These are phyloP conservation scores for Calonectria pauciramosa DNA, from an alignment of 2,329 filamentous ascomycete genomes.

Conservation along the genomic window DNA sequence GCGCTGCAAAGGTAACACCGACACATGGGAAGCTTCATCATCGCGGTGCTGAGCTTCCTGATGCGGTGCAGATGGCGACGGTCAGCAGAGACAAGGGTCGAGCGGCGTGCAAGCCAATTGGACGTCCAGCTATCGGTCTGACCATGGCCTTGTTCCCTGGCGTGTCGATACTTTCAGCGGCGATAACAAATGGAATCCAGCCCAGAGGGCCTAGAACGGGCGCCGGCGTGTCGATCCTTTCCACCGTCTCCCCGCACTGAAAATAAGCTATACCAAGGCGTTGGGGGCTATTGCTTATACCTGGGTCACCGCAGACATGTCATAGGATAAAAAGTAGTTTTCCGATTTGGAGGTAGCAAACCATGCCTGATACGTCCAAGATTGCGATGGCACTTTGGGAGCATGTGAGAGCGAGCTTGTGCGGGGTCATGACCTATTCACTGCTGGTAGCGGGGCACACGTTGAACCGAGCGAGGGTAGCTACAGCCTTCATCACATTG, in stretches of 20 bases:
- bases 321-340: background rate
- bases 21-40: background rate
- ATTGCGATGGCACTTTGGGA: background rate
- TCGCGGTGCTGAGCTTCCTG: conserved; percentile 12
- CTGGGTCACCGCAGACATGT: background rate
- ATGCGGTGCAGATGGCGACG: conserved; percentile 20
- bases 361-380: background rate
- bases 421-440: background rate
- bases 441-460: background rate
- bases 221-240: background rate
- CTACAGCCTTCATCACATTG: background rate
- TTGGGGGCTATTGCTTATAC: background rate
- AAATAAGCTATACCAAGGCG: background rate
- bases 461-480: background rate
- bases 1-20: background rate
- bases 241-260: background rate
- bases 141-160: conserved; percentile 17
- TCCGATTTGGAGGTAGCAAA: background rate
- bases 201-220: background rate
- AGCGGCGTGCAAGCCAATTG: conserved; percentile 19
- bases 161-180: background rate
- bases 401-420: background rate
- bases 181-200: background rate
- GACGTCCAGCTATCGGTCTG: conserved; percentile 12
- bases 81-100: conserved; percentile 7